Evolutionary conservation across 1,139 yeast species (phyloP).

Genomic region (Debaryomyces coudertii): DNA sequence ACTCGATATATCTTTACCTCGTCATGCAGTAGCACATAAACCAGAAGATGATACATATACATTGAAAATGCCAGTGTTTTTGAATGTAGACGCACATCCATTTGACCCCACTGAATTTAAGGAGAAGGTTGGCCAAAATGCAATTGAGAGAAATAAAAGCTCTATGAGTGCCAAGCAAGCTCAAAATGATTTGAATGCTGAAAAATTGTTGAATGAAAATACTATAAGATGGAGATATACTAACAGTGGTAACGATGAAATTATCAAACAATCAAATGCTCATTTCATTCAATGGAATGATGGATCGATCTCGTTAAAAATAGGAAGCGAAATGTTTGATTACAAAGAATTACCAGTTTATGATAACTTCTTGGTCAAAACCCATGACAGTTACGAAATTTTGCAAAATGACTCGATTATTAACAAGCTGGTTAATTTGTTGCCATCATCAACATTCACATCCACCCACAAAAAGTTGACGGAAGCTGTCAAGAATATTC

Average conservation of each 20-base stretch:
- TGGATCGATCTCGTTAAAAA: conserved; percentile 80
- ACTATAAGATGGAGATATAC: conserved; percentile 94
- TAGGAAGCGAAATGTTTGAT: conserved; percentile 89
- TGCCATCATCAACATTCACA: conserved; percentile 87
- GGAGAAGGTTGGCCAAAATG: conserved; percentile 54
- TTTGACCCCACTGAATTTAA: conserved; percentile 78
- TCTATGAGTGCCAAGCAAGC: conserved; percentile 37
- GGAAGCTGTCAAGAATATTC: conserved; percentile 71
- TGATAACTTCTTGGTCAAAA: conserved; percentile 72
- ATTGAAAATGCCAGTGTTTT: conserved; percentile 78
- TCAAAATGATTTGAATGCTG: conserved; percentile 49
- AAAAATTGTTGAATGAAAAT: conserved; percentile 69
- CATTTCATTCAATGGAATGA: conserved; percentile 94
- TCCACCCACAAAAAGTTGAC: conserved; percentile 81
- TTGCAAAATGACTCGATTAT: conserved; percentile 58
- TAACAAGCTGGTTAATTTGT: conserved; percentile 65
- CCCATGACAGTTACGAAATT: conserved; percentile 73
- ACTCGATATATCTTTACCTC: conserved; percentile 67
- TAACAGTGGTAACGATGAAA: conserved; percentile 60
- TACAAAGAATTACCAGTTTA: conserved; percentile 65
- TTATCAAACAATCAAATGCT: conserved; percentile 83
- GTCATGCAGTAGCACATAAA: conserved; percentile 63
- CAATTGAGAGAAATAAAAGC: conserved; percentile 42
- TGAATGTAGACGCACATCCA: conserved; percentile 82
- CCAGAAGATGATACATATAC: conserved; percentile 50